Percentiles rank a stretch among this genome's conserved stretches.
Conservation (phyloP, 768 basidiomycete species). For the Amanita phalloides region DNA sequence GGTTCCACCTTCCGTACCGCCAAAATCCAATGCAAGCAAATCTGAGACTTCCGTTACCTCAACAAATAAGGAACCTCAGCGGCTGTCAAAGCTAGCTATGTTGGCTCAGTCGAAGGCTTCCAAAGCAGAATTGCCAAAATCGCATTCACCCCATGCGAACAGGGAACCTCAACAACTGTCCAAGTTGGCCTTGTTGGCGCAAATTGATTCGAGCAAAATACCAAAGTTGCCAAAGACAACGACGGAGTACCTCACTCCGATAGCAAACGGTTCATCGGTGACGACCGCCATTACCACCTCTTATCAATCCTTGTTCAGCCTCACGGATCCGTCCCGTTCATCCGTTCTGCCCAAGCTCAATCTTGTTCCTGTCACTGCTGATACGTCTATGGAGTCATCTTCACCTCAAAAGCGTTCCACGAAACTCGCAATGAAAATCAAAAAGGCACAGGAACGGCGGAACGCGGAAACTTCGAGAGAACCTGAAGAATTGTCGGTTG, state of each 20-base stretch:
- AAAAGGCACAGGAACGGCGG: constrained; percentile 41
- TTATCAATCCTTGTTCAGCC: constrained; percentile 59
- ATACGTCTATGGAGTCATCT: constrained; percentile 10
- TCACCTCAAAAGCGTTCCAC: constrained; percentile 38
- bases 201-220: constrained; percentile 31
- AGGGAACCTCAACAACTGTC: constrained; percentile 14
- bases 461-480: constrained; percentile 22
- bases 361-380: constrained; percentile 29
- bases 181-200: constrained; percentile 32
- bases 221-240: constrained; percentile 35
- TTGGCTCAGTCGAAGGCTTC: neutral
- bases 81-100: neutral
- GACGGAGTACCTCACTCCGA: constrained; percentile 68
- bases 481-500: constrained; percentile 23
- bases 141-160: neutral
- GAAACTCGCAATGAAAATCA: constrained; percentile 70
- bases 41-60: neutral
- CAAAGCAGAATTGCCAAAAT: neutral
- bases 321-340: constrained; percentile 40
- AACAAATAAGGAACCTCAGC: neutral
- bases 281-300: constrained; percentile 80
- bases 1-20: constrained; percentile 9
- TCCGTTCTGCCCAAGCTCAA: constrained; percentile 28
- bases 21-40: constrained; percentile 14
- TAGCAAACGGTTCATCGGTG: constrained; percentile 73